Percentiles rank a stretch among this genome's conserved stretches.
These are phyloP conservation scores for Xylaria sp. DNA, from an alignment of 2,329 filamentous ascomycete genomes.

Conservation along the genomic window DNA sequence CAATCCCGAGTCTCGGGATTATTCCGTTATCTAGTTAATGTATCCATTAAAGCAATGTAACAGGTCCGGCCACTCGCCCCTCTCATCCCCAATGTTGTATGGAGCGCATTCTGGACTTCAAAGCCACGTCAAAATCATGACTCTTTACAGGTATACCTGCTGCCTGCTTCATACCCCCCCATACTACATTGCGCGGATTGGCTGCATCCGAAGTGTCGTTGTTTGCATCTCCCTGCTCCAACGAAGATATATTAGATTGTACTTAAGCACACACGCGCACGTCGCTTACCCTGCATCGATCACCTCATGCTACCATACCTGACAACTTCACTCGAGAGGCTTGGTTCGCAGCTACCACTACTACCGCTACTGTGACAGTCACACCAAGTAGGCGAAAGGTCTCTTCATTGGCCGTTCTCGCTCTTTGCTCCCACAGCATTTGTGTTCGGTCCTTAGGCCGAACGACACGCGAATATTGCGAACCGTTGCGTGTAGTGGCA, in stretches of 20 bases:
- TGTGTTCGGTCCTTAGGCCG: background rate
- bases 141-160: background rate
- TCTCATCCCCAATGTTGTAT: background rate
- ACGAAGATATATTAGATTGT: slow-evolving; percentile 14
- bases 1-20: slow-evolving; percentile 21
- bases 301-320: slow-evolving; percentile 29
- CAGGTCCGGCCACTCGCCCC: slow-evolving; percentile 1
- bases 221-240: slow-evolving; percentile 21
- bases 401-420: slow-evolving; percentile 4
- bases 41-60: background rate
- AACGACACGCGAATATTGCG: background rate
- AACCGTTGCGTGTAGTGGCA: slow-evolving; percentile 2
- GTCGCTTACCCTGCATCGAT: slow-evolving; percentile 32
- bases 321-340: background rate
- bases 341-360: background rate
- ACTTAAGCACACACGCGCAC: slow-evolving; percentile 12
- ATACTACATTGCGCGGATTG: slow-evolving; percentile 19
- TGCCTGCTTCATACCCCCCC: background rate
- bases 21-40: slow-evolving; percentile 15
- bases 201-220: slow-evolving; percentile 24
- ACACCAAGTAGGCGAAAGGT: slow-evolving; percentile 8
- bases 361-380: slow-evolving; percentile 4
- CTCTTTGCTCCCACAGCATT: background rate
- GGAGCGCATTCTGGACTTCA: slow-evolving; percentile 4
- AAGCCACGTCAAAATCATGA: slow-evolving; percentile 5